These are phyloP conservation scores for Diplodia seriata DNA, from an alignment of 2,329 filamentous ascomycete genomes.

Conservation along the genomic window DNA sequence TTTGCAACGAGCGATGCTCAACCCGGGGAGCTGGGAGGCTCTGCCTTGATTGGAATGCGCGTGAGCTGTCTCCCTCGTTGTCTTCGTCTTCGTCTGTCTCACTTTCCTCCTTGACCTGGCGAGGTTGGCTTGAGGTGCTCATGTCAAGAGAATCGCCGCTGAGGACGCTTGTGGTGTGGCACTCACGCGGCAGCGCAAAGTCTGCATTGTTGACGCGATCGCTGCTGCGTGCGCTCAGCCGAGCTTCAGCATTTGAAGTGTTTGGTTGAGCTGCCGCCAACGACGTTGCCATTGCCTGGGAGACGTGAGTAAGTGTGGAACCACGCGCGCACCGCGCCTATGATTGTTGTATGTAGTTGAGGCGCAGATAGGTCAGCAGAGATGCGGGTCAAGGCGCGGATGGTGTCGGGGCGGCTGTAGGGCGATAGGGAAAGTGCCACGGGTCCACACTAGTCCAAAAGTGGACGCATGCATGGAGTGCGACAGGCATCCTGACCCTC, in stretches of 20 bases:
- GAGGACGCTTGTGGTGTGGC: background rate
- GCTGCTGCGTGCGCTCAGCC: background rate
- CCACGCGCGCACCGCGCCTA: background rate
- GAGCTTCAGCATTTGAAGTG: background rate
- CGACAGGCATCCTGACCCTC: background rate
- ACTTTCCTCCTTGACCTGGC: background rate
- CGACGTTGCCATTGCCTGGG: background rate
- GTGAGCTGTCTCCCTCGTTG: background rate
- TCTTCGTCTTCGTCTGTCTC: background rate
- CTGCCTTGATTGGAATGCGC: background rate
- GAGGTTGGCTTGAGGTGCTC: background rate
- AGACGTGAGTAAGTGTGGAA: background rate
- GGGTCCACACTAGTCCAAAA: slow-evolving; percentile 3
- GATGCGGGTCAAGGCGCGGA: background rate
- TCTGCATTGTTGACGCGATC: background rate
- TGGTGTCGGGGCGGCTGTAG: background rate
- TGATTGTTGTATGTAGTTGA: background rate
- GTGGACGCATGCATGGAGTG: background rate
- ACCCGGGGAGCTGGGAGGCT: background rate
- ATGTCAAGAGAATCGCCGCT: background rate
- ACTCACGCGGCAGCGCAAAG: background rate
- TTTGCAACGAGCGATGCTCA: background rate
- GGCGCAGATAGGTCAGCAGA: background rate
- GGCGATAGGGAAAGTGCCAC: background rate
- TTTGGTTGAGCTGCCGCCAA: background rate